Conservation (phyloP, 441 rosid genomes). For the Syzygium malaccense region DNA sequence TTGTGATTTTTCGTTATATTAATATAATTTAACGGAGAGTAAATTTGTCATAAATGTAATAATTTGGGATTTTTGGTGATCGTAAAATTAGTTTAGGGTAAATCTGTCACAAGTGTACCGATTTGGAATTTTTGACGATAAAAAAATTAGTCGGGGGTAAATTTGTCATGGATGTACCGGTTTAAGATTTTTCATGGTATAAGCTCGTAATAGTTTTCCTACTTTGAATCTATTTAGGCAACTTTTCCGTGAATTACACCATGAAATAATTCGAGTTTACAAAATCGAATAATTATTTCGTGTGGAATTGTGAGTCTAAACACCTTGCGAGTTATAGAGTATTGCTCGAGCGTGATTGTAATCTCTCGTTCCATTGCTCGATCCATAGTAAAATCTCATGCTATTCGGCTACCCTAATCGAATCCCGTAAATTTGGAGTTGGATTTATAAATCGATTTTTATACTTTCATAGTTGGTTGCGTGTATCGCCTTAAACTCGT, state of each 20-base stretch:
- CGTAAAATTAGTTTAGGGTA: too few relatives aligned
- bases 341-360: not conserved
- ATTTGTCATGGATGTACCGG: too few relatives aligned
- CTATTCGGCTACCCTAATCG: rapidly evolving
- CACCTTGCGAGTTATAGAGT: rapidly evolving
- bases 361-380: not conserved
- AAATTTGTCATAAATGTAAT: too few relatives aligned
- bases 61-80: too few relatives aligned
- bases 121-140: too few relatives aligned
- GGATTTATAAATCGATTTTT: not conserved
- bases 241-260: rapidly evolving
- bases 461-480: not conserved
- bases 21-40: too few relatives aligned
- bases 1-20: too few relatives aligned
- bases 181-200: too few relatives aligned
- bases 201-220: too few relatives aligned
- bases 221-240: too few relatives aligned
- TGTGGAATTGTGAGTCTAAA: rapidly evolving
- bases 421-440: not conserved
- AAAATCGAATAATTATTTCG: rapidly evolving
- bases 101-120: too few relatives aligned
- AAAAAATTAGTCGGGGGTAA: too few relatives aligned
- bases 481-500: not conserved
- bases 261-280: rapidly evolving
- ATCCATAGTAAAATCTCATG: not conserved